Conservation (phyloP, 2,329 filamentous ascomycete species). For the Raffaelea ambrosiae region DNA sequence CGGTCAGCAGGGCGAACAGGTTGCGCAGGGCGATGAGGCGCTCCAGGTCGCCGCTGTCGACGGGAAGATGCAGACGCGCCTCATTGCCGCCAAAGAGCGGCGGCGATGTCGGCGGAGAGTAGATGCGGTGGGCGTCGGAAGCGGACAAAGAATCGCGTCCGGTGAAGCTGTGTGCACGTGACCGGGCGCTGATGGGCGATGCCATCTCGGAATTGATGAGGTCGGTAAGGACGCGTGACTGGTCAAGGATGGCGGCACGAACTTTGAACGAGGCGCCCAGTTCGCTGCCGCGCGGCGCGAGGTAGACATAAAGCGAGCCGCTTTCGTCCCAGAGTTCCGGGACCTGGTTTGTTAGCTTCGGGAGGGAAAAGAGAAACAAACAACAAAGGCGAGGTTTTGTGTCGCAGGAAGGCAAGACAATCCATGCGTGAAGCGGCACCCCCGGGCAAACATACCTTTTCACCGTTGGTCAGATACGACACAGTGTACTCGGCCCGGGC, state of each 20-base stretch:
- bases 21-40: conserved; percentile 53
- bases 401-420: neutral
- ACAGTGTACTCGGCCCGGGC: conserved; percentile 48
- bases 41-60: conserved; percentile 38
- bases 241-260: conserved; percentile 41
- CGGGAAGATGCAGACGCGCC: conserved; percentile 45
- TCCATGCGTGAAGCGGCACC: neutral
- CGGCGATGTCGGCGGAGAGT: conserved; percentile 27
- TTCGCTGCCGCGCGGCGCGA: conserved; percentile 42
- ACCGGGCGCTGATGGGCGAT: conserved; percentile 21
- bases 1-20: conserved; percentile 56
- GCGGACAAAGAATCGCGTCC: conserved; percentile 38
- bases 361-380: conserved; percentile 8
- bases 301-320: conserved; percentile 48
- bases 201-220: conserved; percentile 38
- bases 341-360: conserved; percentile 34
- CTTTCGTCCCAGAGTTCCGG: conserved; percentile 58
- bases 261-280: conserved; percentile 53
- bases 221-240: conserved; percentile 46
- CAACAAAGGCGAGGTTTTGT: conserved; percentile 9
- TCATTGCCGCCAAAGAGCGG: conserved; percentile 30
- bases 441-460: conserved; percentile 48
- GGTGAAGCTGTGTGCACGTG: conserved; percentile 35
- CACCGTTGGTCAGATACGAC: conserved; percentile 39
- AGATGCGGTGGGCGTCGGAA: conserved; percentile 36